Evolutionary conservation across 805 yeast genomes (phyloP).

Genomic region (Yamadazyma sp.): DNA sequence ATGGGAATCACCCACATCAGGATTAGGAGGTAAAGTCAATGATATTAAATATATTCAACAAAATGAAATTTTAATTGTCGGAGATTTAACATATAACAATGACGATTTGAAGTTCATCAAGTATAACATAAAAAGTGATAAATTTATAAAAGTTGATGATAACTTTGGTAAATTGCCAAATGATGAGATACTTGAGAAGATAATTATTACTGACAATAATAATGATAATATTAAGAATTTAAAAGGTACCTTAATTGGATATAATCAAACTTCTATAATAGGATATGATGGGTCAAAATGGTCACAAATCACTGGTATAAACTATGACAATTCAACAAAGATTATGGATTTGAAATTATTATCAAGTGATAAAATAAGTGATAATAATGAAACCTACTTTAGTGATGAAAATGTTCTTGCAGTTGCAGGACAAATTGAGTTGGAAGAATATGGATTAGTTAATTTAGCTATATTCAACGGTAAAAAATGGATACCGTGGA

Average conservation of each 20-base stretch:
- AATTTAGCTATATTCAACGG: slow-evolving; percentile 69
- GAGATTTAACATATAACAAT: slow-evolving; percentile 48
- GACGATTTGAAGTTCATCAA: slow-evolving; percentile 43
- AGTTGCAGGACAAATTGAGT: slow-evolving; percentile 54
- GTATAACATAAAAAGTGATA: slow-evolving; percentile 48
- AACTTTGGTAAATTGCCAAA: slow-evolving; percentile 19
- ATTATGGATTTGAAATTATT: slow-evolving; percentile 48
- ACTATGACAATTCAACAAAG: slow-evolving; percentile 23
- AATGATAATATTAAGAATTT: slow-evolving; percentile 25
- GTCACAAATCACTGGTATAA: slow-evolving; percentile 39
- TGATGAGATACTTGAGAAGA: slow-evolving; percentile 16
- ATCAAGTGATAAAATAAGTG: slow-evolving; percentile 26
- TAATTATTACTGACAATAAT: slow-evolving; percentile 10
- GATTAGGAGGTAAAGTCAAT: slow-evolving; percentile 48
- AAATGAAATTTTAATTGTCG: slow-evolving; percentile 41
- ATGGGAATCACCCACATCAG: slow-evolving; percentile 47
- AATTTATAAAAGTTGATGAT: slow-evolving; percentile 17
- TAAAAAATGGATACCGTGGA: slow-evolving; percentile 60
- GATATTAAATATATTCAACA: slow-evolving; percentile 47
- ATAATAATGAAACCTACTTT: slow-evolving; percentile 31
- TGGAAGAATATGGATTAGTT: slow-evolving; percentile 50
- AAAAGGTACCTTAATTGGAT: slow-evolving; percentile 36
- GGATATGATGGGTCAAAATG: slow-evolving; percentile 50
- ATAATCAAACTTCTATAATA: slow-evolving; percentile 31
- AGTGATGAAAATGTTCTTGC: slow-evolving; percentile 46